Conservation (phyloP, 1,284 basidiomycete genomes). For the Fomitopsis schrenkii region DNA sequence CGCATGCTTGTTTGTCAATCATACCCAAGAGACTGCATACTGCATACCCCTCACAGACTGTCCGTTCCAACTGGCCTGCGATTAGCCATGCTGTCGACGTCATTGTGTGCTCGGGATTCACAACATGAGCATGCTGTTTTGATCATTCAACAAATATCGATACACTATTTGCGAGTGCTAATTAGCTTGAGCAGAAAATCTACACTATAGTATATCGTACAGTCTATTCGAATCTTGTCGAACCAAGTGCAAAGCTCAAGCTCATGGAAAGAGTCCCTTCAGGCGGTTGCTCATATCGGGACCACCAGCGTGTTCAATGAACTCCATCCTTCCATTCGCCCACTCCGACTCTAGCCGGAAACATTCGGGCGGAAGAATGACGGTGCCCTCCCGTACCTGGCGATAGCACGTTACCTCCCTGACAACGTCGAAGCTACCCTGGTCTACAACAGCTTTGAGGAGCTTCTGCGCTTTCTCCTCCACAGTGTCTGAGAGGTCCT, state of each 20-base stretch:
- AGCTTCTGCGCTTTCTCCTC: slow-evolving; percentile 47
- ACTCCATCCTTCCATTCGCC: slow-evolving; percentile 22
- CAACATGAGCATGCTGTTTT: too few species aligned
- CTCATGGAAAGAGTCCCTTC: slow-evolving; percentile 15
- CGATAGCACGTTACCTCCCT: slow-evolving; percentile 52
- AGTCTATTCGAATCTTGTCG: too few species aligned
- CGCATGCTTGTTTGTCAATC: too few species aligned
- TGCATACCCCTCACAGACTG: too few species aligned
- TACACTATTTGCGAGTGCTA: too few species aligned
- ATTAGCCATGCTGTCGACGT: too few species aligned
- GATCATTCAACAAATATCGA: too few species aligned
- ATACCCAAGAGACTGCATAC: too few species aligned
- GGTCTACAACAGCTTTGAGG: slow-evolving; percentile 47
- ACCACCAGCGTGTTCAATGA: slow-evolving; percentile 19
- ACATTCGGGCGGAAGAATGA: slow-evolving; percentile 37
- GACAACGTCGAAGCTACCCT: slow-evolving; percentile 44
- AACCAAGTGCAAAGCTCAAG: neutral
- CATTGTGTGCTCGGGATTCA: too few species aligned
- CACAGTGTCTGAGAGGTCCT: slow-evolving; percentile 37
- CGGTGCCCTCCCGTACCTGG: slow-evolving; percentile 28
- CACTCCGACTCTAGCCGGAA: slow-evolving; percentile 27
- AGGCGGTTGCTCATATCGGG: slow-evolving; percentile 17
- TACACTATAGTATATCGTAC: too few species aligned
- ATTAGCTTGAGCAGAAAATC: too few species aligned
- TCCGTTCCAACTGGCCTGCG: too few species aligned